Base-by-base conservation (phyloP, 169 alveolate genomes). In the Plasmodium falciparum region DNA sequence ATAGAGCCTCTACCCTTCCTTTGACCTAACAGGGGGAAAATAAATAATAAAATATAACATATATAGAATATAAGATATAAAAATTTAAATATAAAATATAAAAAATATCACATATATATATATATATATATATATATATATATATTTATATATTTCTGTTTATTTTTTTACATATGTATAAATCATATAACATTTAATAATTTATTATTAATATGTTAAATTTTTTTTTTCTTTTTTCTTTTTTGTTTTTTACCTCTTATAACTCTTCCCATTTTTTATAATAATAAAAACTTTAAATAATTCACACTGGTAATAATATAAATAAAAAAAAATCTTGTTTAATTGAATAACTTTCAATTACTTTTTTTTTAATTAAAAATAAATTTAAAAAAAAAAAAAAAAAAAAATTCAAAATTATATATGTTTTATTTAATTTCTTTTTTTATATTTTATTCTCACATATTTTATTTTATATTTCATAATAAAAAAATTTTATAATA, bases 1-100 rank as follows among this genome's bases (percentile, higher is more conserved):
- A 98, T 95, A 22, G 98, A 93, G 49, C 99, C 99, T 73, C 97
- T 95, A 88, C 99, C 99, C 97, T 98, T 98, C 89, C 99, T 97
- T 93, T 98, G 99, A 75, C 99, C 99, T 96, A 78, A 65, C 93
- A 47, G 52, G 13, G 17, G 29, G 20, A 7, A n/a, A 61, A 15
- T 15, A 63, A 54, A 52, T 2, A 69, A 56, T 20, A 13, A 22
- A 33, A 47, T 12, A 15, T 47, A 17, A 47, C 12, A 67, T 17
- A 22, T 17, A 22, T 11, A 15, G 9, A 63, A 15, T 13, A 29
- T 12, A 39, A 12, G 43, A 56, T 17, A 11, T 9, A 54, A 7
- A 24, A 24, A 24, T 24, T 24, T 1, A 24, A 24, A 24, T 24
- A 24, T 24, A 24, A 24, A 15, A 15, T 0, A 22, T 12, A 6